Percentiles rank a stretch among this genome's conserved stretches.
phyloP scores from a whole-genome alignment of 2,329 filamentous ascomycete species.

The Sordariomycetes sp. region DNA sequence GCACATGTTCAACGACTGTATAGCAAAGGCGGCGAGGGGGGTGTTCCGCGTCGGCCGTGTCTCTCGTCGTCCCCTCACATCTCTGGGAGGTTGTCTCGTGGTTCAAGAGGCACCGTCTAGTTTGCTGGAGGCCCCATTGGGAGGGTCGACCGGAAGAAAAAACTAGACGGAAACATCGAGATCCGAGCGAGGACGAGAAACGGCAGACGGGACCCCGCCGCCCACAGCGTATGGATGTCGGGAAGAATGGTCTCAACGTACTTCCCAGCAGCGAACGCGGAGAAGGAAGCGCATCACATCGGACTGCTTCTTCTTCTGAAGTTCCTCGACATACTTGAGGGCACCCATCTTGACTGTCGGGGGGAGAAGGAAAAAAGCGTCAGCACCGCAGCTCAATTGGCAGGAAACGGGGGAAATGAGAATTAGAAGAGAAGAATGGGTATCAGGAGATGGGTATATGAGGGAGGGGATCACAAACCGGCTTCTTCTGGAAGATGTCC shows the following conservation, averaged over 20 bases:
- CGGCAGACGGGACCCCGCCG: constrained; percentile 10
- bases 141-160: not conserved
- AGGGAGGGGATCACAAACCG: constrained; percentile 1
- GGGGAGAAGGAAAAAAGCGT: not conserved
- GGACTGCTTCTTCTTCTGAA: constrained; percentile 99
- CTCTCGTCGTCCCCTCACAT: not conserved
- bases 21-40: constrained; percentile 49
- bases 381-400: not conserved
- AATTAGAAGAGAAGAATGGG: not conserved
- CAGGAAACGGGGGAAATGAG: not conserved
- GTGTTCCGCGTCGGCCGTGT: not conserved
- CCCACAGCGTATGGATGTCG: constrained; percentile 16
- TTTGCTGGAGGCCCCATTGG: not conserved
- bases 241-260: constrained; percentile 44
- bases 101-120: not conserved
- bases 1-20: constrained; percentile 99
- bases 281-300: constrained; percentile 99
- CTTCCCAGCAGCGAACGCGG: constrained; percentile 99
- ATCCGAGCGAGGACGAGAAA: not conserved
- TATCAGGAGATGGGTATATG: not conserved
- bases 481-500: constrained; percentile 2
- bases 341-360: constrained; percentile 79
- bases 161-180: not conserved
- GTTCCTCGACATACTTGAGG: constrained; percentile 99
- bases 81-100: not conserved